phyloP scores from a whole-genome alignment of 352 stramenopile species.

The Phytophthora nicotianae region DNA sequence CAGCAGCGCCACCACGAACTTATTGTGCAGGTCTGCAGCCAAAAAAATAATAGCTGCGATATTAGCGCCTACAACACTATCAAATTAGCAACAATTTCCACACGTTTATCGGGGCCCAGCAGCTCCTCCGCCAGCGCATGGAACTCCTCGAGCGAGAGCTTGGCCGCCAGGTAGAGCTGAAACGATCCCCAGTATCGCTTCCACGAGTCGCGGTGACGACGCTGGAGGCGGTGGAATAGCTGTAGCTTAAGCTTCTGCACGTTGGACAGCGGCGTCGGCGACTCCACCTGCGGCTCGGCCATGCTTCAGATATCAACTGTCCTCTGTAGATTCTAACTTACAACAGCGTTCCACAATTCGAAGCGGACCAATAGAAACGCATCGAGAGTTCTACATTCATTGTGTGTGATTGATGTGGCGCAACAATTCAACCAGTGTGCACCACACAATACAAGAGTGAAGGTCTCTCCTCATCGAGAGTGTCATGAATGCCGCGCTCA shows the following conservation, averaged over 20 bases:
- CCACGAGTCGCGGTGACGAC: constrained; percentile 53
- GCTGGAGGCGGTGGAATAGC: constrained; percentile 68
- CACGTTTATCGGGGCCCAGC: constrained; percentile 56
- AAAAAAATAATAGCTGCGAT: background rate
- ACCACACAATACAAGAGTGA: constrained; percentile 17
- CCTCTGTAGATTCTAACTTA: background rate
- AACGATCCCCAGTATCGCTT: constrained; percentile 64
- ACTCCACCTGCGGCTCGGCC: constrained; percentile 8
- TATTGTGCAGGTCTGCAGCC: constrained; percentile 56
- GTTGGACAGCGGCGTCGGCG: constrained; percentile 15
- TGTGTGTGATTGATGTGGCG: constrained; percentile 4
- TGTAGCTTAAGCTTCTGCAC: constrained; percentile 67
- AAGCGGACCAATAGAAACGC: constrained; percentile 19
- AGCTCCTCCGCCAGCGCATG: constrained; percentile 50
- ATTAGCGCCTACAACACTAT: background rate
- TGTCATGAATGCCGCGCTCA: constrained; percentile 28
- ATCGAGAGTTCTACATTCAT: constrained; percentile 6
- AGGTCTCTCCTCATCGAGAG: background rate
- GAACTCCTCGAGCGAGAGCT: constrained; percentile 63
- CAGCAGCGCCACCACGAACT: constrained; percentile 61
- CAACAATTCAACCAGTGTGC: constrained; percentile 15
- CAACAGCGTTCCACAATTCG: background rate
- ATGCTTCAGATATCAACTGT: constrained; percentile 16
- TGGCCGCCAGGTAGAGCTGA: constrained; percentile 59
- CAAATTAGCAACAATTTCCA: constrained; percentile 4